A percentile compares a stretch with the other conserved stretches of the same genome.
phyloP scores from a whole-genome alignment of 768 basidiomycete species.

The Leccinum olivaceopallidum region DNA sequence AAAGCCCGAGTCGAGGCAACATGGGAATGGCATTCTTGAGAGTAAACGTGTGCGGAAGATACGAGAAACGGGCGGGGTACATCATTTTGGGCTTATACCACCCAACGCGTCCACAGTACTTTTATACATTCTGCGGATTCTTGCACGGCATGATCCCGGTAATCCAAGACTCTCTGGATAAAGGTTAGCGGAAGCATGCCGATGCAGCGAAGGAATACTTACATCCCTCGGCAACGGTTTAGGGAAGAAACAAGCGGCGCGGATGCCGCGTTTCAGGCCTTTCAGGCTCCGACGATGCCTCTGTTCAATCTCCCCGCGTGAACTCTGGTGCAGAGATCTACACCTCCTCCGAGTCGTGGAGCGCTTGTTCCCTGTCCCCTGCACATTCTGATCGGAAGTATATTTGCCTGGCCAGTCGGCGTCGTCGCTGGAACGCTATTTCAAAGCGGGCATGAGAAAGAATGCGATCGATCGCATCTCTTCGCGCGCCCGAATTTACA shows the following conservation, averaged over 20 bases:
- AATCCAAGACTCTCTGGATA: constrained; percentile 1
- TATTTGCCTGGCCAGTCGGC: background rate
- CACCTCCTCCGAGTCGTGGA: too few species aligned
- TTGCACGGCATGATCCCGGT: background rate
- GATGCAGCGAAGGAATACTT: constrained; percentile 4
- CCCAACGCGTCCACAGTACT: background rate
- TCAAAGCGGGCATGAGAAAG: background rate
- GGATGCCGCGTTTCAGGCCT: too few species aligned
- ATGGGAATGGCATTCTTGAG: constrained; percentile 6
- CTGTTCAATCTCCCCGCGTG: too few species aligned
- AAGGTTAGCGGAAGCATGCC: background rate
- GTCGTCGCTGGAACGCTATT: too few species aligned
- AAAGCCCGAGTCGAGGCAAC: constrained; percentile 4
- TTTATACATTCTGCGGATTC: constrained; percentile 12
- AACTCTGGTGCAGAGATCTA: too few species aligned
- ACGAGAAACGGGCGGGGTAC: background rate
- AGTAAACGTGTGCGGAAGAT: background rate
- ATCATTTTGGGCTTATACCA: background rate
- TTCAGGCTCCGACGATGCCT: too few species aligned
- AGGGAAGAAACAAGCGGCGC: too few species aligned
- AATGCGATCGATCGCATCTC: too few species aligned
- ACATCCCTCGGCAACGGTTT: too few species aligned
- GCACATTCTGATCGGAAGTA: too few species aligned
- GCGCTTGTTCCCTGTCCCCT: too few species aligned
- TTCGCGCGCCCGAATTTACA: too few species aligned